A percentile compares a stretch with the other conserved stretches of the same genome.
These are phyloP conservation scores for Cutaneotrichosporon spelunceum DNA, from an alignment of 1,284 basidiomycete genomes.

Conservation along the genomic window DNA sequence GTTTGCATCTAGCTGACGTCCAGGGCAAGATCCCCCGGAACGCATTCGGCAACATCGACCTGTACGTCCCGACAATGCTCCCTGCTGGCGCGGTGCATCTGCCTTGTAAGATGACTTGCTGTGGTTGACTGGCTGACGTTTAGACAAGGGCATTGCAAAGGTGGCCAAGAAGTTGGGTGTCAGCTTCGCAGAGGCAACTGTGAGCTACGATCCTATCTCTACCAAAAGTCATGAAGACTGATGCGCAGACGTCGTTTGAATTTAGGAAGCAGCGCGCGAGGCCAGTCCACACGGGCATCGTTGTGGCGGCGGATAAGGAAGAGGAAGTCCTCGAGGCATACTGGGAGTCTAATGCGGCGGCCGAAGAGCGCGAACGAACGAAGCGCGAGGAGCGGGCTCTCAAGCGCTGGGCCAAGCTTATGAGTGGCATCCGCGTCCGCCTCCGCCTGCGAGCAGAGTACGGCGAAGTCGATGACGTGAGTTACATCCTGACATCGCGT, in stretches of 20 bases:
- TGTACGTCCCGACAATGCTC: constrained; percentile 93
- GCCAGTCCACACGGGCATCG: constrained; percentile 81
- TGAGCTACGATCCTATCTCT: constrained; percentile 23
- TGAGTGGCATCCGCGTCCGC: constrained; percentile 82
- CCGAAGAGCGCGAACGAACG: constrained; percentile 68
- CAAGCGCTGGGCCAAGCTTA: constrained; percentile 82
- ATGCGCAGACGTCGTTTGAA: constrained; percentile 67
- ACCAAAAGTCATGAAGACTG: constrained; percentile 1
- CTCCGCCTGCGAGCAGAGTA: constrained; percentile 80
- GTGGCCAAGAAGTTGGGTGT: constrained; percentile 77
- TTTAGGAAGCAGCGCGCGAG: constrained; percentile 83
- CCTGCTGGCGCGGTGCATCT: constrained; percentile 82
- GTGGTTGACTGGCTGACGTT: constrained; percentile 11
- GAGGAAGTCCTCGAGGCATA: constrained; percentile 78
- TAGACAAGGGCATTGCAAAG: constrained; percentile 84
- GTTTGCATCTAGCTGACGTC: constrained; percentile 2
- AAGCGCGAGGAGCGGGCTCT: constrained; percentile 77
- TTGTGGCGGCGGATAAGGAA: constrained; percentile 79
- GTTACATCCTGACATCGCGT: neutral
- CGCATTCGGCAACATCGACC: constrained; percentile 93
- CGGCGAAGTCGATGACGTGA: constrained; percentile 52
- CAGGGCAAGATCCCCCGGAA: constrained; percentile 93
- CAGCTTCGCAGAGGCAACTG: constrained; percentile 87
- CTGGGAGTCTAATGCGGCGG: constrained; percentile 72
- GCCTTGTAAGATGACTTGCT: constrained; percentile 63